Evolutionary conservation across 768 basidiomycete genomes (phyloP).

Genomic region (Mycena latifolia): DNA sequence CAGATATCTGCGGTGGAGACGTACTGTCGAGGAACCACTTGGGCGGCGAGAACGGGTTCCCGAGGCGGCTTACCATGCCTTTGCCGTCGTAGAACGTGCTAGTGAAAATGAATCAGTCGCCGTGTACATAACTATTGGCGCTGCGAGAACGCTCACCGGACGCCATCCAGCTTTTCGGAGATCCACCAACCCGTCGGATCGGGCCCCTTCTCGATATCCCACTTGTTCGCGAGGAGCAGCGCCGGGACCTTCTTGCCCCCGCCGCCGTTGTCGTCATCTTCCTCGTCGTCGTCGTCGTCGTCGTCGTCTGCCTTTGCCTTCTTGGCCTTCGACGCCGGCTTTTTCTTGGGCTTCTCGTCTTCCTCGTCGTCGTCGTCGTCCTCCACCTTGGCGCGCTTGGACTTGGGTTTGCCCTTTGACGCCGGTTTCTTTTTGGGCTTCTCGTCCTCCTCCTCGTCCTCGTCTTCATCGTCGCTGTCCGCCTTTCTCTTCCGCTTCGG

Average conservation of each 20-base stretch:
- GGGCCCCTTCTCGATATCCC: conserved; percentile 65
- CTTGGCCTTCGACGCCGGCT: not conserved
- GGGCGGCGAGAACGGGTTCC: conserved; percentile 70
- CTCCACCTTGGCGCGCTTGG: conserved; percentile 39
- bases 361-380: conserved; percentile 42
- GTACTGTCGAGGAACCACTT: conserved; percentile 69
- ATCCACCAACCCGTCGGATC: conserved; percentile 74
- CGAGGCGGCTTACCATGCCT: conserved; percentile 65
- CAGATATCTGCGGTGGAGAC: conserved; percentile 34
- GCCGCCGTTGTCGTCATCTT: conserved; percentile 41
- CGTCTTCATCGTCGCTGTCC: not conserved
- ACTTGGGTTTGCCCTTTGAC: conserved; percentile 14
- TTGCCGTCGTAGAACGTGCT: conserved; percentile 70
- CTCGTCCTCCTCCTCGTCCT: conserved; percentile 35
- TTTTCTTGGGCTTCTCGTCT: conserved; percentile 37
- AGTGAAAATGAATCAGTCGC: not conserved
- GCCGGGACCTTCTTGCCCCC: conserved; percentile 54
- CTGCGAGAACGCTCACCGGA: conserved; percentile 55
- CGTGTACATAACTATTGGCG: too few species aligned
- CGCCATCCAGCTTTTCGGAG: conserved; percentile 73
- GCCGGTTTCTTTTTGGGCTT: conserved; percentile 28
- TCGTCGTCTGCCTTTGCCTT: conserved; percentile 17
- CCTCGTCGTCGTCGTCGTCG: conserved; percentile 18
- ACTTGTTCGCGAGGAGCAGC: conserved; percentile 67
- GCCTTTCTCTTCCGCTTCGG: conserved; percentile 26